Evolutionary conservation across 768 basidiomycete genomes (phyloP), one percentile per base, ranked within the genome.

Genomic region (Phylloporus arenicola): DNA sequence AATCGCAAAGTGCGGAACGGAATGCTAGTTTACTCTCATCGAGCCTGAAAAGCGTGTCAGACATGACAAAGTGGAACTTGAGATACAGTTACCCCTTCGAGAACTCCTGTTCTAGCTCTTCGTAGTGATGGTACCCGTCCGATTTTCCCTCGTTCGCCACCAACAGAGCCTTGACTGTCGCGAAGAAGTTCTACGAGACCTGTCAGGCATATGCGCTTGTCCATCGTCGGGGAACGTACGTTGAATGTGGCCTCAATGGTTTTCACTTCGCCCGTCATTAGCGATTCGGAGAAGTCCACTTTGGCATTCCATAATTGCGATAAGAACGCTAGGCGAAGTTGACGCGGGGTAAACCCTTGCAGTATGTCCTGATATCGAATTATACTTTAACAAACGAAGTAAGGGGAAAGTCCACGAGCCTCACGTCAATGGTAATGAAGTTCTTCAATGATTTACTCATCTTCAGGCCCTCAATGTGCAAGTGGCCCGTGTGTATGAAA

Each of bases 361-460:
- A 99, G 69, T 27, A 94, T 91, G 70, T 96, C 92, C 90, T 94
- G 64, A 31, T 56, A 46, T 30, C 33, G 45, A 10, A 43, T 37
- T 16, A n/a, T 35, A 30, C 11, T 37, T 62, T 10, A 55, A 41
- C 34, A 38, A 22, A 29, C 42, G 20, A 35, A 25, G 52, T 10
- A 34, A 40, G 7, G 16, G 43, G 43, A 39, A 48, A 43, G n/a
- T 27, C 20, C 25, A n/a, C 11, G 14, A 8, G 35, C 61, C 85
- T 66, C 62, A 89, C 88, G 60, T 89, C 85, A 50, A 99, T 96
- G 7, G 96, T 97, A 60, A 98, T 96, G 65, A 98, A 99, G 64
- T 99, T 99, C 69, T 99, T 99, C 55, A 99, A 71, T 10, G 92
- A 94, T 71, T 99, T 99, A 73, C 90, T 93, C 96, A 99, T 99